These are phyloP conservation scores for Saccharomyces hybrid DNA, from an alignment of 1,139 yeast genomes.

Conservation along the genomic window DNA sequence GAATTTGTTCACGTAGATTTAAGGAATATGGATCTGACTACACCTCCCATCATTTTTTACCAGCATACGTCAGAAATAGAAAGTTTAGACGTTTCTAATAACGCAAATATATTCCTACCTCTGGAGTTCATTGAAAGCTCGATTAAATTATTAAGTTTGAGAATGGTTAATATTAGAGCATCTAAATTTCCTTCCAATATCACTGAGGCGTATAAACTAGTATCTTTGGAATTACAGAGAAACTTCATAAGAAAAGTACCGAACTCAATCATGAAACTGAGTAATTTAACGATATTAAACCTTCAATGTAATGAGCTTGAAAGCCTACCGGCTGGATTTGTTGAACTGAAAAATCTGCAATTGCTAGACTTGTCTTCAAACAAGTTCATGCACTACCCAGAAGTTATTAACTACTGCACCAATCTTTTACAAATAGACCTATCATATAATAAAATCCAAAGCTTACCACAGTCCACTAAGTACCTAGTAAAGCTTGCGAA, in stretches of 20 bases:
- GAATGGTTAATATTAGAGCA: slow-evolving; percentile 67
- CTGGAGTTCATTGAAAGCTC: slow-evolving; percentile 81
- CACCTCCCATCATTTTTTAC: slow-evolving; percentile 76
- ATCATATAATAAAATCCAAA: slow-evolving; percentile 66
- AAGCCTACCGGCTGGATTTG: slow-evolving; percentile 55
- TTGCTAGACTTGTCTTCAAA: slow-evolving; percentile 75
- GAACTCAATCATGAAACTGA: slow-evolving; percentile 44
- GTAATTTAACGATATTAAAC: slow-evolving; percentile 48
- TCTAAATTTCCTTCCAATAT: slow-evolving; percentile 67
- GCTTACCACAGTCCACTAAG: slow-evolving; percentile 56
- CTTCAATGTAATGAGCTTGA: slow-evolving; percentile 68
- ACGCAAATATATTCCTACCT: slow-evolving; percentile 80
- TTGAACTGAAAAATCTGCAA: slow-evolving; percentile 47
- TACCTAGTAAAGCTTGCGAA: slow-evolving; percentile 53
- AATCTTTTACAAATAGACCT: slow-evolving; percentile 64
- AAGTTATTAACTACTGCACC: slow-evolving; percentile 53
- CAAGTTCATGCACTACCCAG: slow-evolving; percentile 61
- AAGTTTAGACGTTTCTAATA: slow-evolving; percentile 74
- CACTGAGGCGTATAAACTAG: slow-evolving; percentile 58
- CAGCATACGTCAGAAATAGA: slow-evolving; percentile 78
- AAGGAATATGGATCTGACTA: slow-evolving; percentile 66
- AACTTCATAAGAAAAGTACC: slow-evolving; percentile 65
- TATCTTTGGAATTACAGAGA: slow-evolving; percentile 70
- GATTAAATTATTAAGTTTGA: slow-evolving; percentile 56
- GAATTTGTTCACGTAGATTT: slow-evolving; percentile 69